These are phyloP conservation scores for Albugo candida DNA, from an alignment of 352 stramenopile species.

Conservation along the genomic window DNA sequence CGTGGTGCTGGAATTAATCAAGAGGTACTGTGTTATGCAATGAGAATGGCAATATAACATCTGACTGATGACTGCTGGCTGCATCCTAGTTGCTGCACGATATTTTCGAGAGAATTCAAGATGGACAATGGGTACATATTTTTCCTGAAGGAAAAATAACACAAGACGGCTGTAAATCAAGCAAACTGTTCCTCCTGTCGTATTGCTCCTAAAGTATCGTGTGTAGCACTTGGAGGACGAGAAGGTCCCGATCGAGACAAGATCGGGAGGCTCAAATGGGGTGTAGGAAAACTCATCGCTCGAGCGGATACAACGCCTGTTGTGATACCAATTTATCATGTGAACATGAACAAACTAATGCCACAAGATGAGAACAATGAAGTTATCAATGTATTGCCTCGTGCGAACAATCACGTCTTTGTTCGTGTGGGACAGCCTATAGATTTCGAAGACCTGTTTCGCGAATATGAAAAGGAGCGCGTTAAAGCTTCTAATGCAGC, in stretches of 20 bases:
- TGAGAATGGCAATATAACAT: too few relatives aligned
- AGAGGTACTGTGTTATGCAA: slow-evolving; percentile 10
- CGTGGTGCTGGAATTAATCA: slow-evolving; percentile 56
- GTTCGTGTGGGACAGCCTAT: slow-evolving; percentile 57
- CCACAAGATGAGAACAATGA: slow-evolving; percentile 57
- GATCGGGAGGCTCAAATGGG: slow-evolving; percentile 74
- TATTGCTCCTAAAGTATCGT: slow-evolving; percentile 4
- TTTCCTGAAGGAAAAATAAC: slow-evolving; percentile 78
- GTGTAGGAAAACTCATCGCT: slow-evolving; percentile 70
- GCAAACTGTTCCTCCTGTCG: not conserved
- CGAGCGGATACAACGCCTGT: slow-evolving; percentile 40
- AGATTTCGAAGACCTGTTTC: slow-evolving; percentile 67
- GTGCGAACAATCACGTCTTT: slow-evolving; percentile 23
- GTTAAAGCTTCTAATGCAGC: slow-evolving; percentile 16
- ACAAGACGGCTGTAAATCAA: slow-evolving; percentile 24
- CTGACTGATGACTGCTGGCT: too few relatives aligned
- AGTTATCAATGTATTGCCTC: slow-evolving; percentile 41
- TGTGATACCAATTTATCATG: slow-evolving; percentile 72
- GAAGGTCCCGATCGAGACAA: slow-evolving; percentile 34
- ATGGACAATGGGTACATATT: slow-evolving; percentile 71
- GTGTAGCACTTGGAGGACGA: slow-evolving; percentile 43
- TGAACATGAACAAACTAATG: slow-evolving; percentile 78
- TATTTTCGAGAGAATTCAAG: slow-evolving; percentile 63
- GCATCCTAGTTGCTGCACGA: slow-evolving; percentile 34
- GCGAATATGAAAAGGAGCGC: slow-evolving; percentile 25